Base-by-base conservation (phyloP, 257 asterid genomes). In the Solanum boliviense region DNA sequence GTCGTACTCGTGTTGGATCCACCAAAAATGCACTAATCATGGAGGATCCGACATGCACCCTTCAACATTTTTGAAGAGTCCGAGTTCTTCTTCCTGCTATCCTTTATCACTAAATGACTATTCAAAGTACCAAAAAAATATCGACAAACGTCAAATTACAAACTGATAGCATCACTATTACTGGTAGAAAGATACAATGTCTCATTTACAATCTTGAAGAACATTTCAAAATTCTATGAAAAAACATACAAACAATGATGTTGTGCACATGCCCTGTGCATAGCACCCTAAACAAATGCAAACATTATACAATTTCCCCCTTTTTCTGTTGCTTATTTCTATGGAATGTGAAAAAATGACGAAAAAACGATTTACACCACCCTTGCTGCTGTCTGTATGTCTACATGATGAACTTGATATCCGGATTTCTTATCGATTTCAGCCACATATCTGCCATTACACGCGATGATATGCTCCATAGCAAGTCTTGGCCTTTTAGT, bases 401-500 rank as follows among this genome's bases (percentile, higher is more conserved):
- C 91, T 88, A 92, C 91, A 91, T 89, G 86, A 87, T 91, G 92
- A 95, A 92, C 92, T 92, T 97, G 75, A 97, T 95, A 89, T 97
- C 95, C 4, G 99, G 99, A 89, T 95, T 97, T 84, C 99, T 92
- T 73, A 95, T 95, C 23, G 95, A 92, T 84, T 95, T 95, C 87
- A 97, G 99, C 99, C 99, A 97, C 98, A 95, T 97, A 89, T 94
- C 98, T 2, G 98, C 98, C 97, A 95, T 93, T 27, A 94, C 91
- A 12, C 98, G 90, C 15, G 98, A 93, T 27, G 98, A 93, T 41
- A 94, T 85, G 94, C 98, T 97, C 98, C 98, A 97, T 11, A 95
- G 74, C 32, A 89, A 56, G 86, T 95, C 94, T 35, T 92, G 93
- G 16, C 94, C 95, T 87, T 91, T 91, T 12, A 89, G 58, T 5